phyloP scores from a whole-genome alignment of 805 yeast species.

The Candida fluviatilis region DNA sequence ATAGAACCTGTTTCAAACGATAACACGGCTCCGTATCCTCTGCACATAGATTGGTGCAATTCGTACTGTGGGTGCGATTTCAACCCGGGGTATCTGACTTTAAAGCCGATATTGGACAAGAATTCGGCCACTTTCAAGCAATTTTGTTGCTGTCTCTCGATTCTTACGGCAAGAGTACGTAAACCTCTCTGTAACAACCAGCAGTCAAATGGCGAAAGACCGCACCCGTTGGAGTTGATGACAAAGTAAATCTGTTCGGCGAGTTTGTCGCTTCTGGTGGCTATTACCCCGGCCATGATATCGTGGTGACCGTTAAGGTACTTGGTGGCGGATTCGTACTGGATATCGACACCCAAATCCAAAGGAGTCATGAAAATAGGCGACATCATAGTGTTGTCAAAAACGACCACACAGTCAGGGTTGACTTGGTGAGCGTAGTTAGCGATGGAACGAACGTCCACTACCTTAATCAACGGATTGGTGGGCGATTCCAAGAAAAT shows the following conservation, averaged over 20 bases:
- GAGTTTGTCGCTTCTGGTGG: constrained; percentile 57
- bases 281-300: constrained; percentile 91
- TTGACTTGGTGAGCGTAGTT: constrained; percentile 60
- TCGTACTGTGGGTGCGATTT: constrained; percentile 77
- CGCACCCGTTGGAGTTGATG: constrained; percentile 88
- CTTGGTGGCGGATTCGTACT: constrained; percentile 91
- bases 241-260: constrained; percentile 71
- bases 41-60: constrained; percentile 69
- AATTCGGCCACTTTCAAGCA: constrained; percentile 73
- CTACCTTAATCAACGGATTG: constrained; percentile 85
- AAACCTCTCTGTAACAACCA: constrained; percentile 88
- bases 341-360: constrained; percentile 84
- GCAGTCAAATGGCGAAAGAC: constrained; percentile 86
- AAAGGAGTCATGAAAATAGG: constrained; percentile 83
- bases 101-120: constrained; percentile 63
- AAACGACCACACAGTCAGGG: constrained; percentile 71
- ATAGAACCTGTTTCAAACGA: constrained; percentile 84
- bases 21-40: constrained; percentile 87
- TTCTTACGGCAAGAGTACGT: constrained; percentile 80
- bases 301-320: constrained; percentile 94
- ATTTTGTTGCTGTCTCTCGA: constrained; percentile 84
- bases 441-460: constrained; percentile 69
- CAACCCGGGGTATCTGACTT: constrained; percentile 84
- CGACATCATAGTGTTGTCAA: constrained; percentile 97
- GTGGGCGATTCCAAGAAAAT: constrained; percentile 90